Percentiles rank a stretch among this genome's conserved stretches.
Evolutionary conservation across 768 basidiomycete species (phyloP).

Genomic region (Postia placenta): DNA sequence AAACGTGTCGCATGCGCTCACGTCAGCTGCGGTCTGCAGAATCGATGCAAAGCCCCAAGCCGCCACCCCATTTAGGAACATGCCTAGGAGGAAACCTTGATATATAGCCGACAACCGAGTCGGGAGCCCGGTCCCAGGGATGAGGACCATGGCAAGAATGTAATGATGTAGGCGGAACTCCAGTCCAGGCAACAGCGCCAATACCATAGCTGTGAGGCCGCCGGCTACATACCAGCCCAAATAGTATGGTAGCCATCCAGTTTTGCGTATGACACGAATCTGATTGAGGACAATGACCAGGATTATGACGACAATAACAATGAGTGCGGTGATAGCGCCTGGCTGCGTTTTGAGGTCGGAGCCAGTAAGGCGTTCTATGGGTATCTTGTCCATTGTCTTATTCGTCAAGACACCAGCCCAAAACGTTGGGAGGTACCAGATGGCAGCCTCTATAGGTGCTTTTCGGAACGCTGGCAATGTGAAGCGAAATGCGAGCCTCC

Average conservation of each 20-base stretch:
- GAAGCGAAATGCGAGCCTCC: conserved; percentile 71
- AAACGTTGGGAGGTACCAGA: conserved; percentile 72
- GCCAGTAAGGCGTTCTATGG: conserved; percentile 68
- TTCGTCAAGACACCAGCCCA: conserved; percentile 79
- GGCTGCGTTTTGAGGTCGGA: conserved; percentile 59
- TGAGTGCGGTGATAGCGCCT: conserved; percentile 62
- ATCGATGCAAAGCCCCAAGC: conserved; percentile 80
- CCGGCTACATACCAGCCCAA: conserved; percentile 66
- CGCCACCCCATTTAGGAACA: conserved; percentile 76
- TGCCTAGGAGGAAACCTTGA: conserved; percentile 76
- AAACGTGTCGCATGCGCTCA: conserved; percentile 25
- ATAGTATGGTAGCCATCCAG: conserved; percentile 78
- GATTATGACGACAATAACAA: conserved; percentile 62
- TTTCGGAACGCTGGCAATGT: conserved; percentile 63
- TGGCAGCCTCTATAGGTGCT: conserved; percentile 63
- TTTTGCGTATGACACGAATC: conserved; percentile 75
- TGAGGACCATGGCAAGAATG: conserved; percentile 64
- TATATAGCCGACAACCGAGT: conserved; percentile 75
- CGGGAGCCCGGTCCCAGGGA: conserved; percentile 77
- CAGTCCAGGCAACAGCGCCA: conserved; percentile 65
- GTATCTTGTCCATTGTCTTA: conserved; percentile 63
- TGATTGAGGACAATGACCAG: conserved; percentile 64
- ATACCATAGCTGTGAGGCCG: conserved; percentile 56
- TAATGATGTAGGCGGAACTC: conserved; percentile 79
- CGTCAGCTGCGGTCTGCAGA: conserved; percentile 67